Conservation (phyloP, 75 land plant species). For the Sequoiadendron giganteum region DNA sequence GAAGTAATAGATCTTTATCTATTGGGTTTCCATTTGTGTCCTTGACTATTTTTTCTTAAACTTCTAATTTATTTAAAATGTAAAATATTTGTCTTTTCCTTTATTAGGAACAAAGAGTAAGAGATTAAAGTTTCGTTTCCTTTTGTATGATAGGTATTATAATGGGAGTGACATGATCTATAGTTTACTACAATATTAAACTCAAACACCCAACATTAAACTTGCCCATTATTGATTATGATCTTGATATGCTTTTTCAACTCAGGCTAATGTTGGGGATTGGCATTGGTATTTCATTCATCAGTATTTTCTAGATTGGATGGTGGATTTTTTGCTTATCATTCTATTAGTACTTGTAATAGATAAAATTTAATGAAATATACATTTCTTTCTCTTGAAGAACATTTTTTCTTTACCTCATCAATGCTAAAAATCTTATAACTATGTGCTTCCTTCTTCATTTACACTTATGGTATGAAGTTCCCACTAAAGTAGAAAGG, state of each 20-base stretch:
- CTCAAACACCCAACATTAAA: constrained; percentile 54
- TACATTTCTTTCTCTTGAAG: background rate
- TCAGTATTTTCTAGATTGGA: constrained; percentile 40
- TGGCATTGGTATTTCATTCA: constrained; percentile 68
- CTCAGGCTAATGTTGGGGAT: constrained; percentile 84
- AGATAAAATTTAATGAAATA: background rate
- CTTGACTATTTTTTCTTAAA: background rate
- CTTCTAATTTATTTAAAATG: background rate
- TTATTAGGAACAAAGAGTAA: background rate
- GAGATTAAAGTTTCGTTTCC: background rate
- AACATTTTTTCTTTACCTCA: background rate
- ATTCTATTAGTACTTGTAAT: constrained; percentile 40
- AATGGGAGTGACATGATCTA: constrained; percentile 51
- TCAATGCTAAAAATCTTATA: background rate
- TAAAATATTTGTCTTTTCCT: background rate
- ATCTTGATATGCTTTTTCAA: constrained; percentile 61
- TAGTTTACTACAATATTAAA: constrained; percentile 56
- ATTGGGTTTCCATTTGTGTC: background rate
- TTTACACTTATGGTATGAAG: background rate
- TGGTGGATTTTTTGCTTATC: constrained; percentile 60
- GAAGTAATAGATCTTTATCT: background rate
- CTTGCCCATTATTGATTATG: constrained; percentile 72
- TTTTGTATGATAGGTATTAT: constrained; percentile 49
- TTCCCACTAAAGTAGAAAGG: background rate
- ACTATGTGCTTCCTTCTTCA: background rate